A percentile compares a stretch with the other conserved stretches of the same genome.
These are phyloP conservation scores for Lathyrus tuberosus DNA, from an alignment of 306 rosid genomes.

Conservation along the genomic window DNA sequence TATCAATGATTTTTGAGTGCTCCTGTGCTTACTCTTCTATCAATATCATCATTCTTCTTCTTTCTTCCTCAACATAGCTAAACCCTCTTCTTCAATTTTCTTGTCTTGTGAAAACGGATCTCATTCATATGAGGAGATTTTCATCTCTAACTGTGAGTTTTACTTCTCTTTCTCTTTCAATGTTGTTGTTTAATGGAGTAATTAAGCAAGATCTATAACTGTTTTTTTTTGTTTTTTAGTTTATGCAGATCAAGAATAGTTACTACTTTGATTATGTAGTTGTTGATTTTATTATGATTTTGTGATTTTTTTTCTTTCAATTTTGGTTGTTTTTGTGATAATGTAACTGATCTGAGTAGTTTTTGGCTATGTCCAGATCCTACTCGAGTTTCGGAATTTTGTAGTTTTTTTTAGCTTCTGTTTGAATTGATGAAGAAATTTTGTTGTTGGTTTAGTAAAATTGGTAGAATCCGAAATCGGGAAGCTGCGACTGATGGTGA, in stretches of 20 bases:
- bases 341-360: slow-evolving; percentile 38
- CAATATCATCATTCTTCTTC: slow-evolving; percentile 35
- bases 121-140: slow-evolving; percentile 65
- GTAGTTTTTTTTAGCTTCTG: neutral
- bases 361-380: slow-evolving; percentile 31
- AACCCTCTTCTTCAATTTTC: neutral
- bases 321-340: neutral
- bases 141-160: slow-evolving; percentile 61
- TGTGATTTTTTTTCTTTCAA: slow-evolving; percentile 8
- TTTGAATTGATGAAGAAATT: slow-evolving; percentile 20
- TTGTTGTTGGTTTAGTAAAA: slow-evolving; percentile 16
- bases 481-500: slow-evolving; percentile 37
- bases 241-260: slow-evolving; percentile 31
- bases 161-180: neutral
- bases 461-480: slow-evolving; percentile 18
- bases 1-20: slow-evolving; percentile 60
- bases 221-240: neutral
- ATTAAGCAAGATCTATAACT: slow-evolving; percentile 39
- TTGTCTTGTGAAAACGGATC: slow-evolving; percentile 49
- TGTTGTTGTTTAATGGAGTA: neutral
- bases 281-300: slow-evolving; percentile 21
- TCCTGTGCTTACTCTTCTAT: slow-evolving; percentile 34
- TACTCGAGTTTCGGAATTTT: slow-evolving; percentile 29
- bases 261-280: neutral
- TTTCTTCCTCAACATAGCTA: slow-evolving; percentile 33